Evolutionary conservation across 2,329 filamentous ascomycete species (phyloP).

Genomic region (Neurospora sp.): DNA sequence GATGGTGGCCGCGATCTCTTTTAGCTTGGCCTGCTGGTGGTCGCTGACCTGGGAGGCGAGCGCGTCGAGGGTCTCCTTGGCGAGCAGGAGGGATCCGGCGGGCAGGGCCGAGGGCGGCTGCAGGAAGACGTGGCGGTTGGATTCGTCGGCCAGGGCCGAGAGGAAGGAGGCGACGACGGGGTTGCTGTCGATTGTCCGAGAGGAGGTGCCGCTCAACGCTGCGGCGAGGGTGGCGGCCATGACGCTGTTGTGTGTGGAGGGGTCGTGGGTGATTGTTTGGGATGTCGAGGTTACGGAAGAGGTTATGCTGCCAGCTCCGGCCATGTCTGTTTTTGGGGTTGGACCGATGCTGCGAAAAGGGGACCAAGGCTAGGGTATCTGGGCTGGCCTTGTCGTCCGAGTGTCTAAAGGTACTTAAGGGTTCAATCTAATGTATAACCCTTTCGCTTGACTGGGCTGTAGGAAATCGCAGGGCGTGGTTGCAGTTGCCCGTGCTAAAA

Average conservation of each 20-base stretch:
- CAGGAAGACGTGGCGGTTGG: constrained; percentile 65
- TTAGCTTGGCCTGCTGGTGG: constrained; percentile 58
- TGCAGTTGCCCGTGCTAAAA: background rate
- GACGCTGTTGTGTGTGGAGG: constrained; percentile 17
- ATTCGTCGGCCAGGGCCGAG: constrained; percentile 41
- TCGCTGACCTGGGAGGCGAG: constrained; percentile 67
- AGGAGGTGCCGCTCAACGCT: constrained; percentile 10
- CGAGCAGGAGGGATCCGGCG: constrained; percentile 59
- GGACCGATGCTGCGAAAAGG: background rate
- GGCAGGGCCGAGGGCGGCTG: constrained; percentile 60
- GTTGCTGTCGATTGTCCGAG: constrained; percentile 19
- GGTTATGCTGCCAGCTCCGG: constrained; percentile 36
- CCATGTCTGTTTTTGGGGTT: constrained; percentile 16
- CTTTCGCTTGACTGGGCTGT: background rate
- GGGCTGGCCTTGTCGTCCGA: background rate
- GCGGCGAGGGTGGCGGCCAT: background rate
- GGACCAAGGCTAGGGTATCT: background rate
- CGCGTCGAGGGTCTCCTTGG: constrained; percentile 72
- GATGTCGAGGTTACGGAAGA: constrained; percentile 56
- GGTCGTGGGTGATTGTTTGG: constrained; percentile 48
- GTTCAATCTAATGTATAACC: background rate
- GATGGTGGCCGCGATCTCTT: constrained; percentile 30
- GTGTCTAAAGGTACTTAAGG: background rate
- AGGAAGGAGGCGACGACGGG: constrained; percentile 41
- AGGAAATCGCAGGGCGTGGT: background rate